These are phyloP conservation scores for Fistulinella prunicolor DNA, from an alignment of 768 basidiomycete species.

Conservation along the genomic window DNA sequence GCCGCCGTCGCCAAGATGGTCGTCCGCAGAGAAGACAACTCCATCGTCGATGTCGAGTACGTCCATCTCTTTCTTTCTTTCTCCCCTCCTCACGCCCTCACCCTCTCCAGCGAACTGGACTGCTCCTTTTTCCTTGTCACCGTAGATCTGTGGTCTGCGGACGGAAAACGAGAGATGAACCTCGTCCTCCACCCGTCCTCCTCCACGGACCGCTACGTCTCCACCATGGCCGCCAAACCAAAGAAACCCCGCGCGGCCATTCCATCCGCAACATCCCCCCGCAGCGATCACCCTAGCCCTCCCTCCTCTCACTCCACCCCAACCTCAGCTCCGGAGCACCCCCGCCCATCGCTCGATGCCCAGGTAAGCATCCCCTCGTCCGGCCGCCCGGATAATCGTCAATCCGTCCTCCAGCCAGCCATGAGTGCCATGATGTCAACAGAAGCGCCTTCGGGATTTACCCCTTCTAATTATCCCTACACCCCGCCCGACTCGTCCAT, in stretches of 20 bases:
- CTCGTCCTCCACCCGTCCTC: conserved; percentile 86
- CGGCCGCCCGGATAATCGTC: background rate
- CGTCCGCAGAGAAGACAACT: conserved; percentile 64
- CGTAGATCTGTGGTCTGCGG: conserved; percentile 89
- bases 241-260: conserved; percentile 36
- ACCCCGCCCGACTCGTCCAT: conserved; percentile 40
- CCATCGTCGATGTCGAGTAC: conserved; percentile 71
- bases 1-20: conserved; percentile 87
- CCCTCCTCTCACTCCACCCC: conserved; percentile 47
- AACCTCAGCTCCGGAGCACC: conserved; percentile 41
- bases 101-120: conserved; percentile 65
- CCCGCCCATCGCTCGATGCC: conserved; percentile 36
- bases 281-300: conserved; percentile 42
- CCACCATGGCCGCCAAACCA: conserved; percentile 36
- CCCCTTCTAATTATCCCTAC: conserved; percentile 43
- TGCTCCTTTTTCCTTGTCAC: conserved; percentile 86
- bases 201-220: conserved; percentile 63
- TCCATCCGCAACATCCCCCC: conserved; percentile 33
- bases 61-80: conserved; percentile 29
- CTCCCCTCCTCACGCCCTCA: conserved; percentile 5
- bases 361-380: conserved; percentile 39
- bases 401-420: conserved; percentile 21
- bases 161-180: conserved; percentile 81
- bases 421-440: conserved; percentile 40
- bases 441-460: conserved; percentile 37